These are phyloP conservation scores for Globisporangium acanthophoron DNA, from an alignment of 352 stramenopile species.

Conservation along the genomic window DNA sequence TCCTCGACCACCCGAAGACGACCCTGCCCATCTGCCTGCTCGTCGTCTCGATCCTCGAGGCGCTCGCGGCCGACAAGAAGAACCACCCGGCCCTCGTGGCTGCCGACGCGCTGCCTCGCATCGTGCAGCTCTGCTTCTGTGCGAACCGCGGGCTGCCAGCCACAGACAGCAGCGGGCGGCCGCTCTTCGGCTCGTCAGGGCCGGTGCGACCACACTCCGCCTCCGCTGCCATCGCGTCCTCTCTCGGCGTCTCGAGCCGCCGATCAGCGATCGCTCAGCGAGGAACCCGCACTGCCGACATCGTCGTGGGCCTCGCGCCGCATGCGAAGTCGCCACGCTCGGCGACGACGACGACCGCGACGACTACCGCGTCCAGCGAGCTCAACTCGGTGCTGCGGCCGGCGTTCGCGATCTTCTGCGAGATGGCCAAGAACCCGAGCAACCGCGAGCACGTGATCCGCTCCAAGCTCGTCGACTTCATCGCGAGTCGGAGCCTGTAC, in stretches of 20 bases:
- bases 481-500: constrained; percentile 44
- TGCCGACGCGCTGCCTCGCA: constrained; percentile 34
- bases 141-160: constrained; percentile 3
- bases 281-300: neutral
- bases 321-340: neutral
- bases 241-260: neutral
- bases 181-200: neutral
- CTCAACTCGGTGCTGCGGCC: constrained; percentile 28
- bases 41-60: constrained; percentile 55
- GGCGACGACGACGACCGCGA: neutral
- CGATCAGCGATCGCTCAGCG: constrained; percentile 4
- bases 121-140: constrained; percentile 54
- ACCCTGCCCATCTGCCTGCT: constrained; percentile 37
- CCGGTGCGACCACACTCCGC: constrained; percentile 3
- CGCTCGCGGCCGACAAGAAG: constrained; percentile 34
- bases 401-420: constrained; percentile 50
- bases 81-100: constrained; percentile 49
- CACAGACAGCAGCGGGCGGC: neutral
- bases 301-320: neutral
- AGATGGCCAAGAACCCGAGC: constrained; percentile 45
- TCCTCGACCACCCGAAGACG: constrained; percentile 35
- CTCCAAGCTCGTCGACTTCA: constrained; percentile 58
- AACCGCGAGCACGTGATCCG: constrained; percentile 61
- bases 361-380: constrained; percentile 8
- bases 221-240: neutral